Conservation (phyloP, 495 filamentous ascomycete species). For the Chaetomium fimeti region DNA sequence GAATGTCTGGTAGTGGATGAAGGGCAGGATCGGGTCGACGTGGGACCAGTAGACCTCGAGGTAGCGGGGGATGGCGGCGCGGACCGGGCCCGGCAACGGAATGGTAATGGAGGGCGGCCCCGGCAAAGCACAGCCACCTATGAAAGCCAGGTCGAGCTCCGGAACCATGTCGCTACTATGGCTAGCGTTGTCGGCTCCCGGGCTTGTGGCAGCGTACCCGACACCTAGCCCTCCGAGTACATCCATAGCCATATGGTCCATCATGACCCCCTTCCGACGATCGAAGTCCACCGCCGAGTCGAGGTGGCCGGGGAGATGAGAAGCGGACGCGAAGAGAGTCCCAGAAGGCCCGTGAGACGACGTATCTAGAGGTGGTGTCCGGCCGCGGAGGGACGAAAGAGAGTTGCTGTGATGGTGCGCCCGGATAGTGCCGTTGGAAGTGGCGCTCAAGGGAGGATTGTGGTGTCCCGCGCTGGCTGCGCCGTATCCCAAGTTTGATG, state of each 20-base stretch:
- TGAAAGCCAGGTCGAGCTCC: constrained; percentile 33
- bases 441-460: background rate
- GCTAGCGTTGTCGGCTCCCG: constrained; percentile 17
- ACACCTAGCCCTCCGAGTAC: constrained; percentile 22
- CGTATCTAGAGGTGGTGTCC: constrained; percentile 42
- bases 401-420: constrained; percentile 27
- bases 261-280: constrained; percentile 37
- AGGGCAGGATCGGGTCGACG: constrained; percentile 43
- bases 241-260: constrained; percentile 27
- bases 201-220: constrained; percentile 19
- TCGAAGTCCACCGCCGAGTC: constrained; percentile 30
- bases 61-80: constrained; percentile 40
- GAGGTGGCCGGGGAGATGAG: constrained; percentile 27
- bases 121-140: constrained; percentile 25
- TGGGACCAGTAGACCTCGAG: constrained; percentile 47
- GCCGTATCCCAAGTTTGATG: constrained; percentile 10
- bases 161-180: constrained; percentile 31
- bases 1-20: constrained; percentile 45
- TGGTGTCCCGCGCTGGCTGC: background rate
- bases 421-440: constrained; percentile 18
- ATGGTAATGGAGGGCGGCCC: constrained; percentile 31
- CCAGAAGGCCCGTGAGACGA: constrained; percentile 41
- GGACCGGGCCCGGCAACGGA: constrained; percentile 36
- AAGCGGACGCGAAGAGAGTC: constrained; percentile 39
- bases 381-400: constrained; percentile 44